phyloP scores from a whole-genome alignment of 2,329 filamentous ascomycete genomes.

The Xylariomycetidae sp. region DNA sequence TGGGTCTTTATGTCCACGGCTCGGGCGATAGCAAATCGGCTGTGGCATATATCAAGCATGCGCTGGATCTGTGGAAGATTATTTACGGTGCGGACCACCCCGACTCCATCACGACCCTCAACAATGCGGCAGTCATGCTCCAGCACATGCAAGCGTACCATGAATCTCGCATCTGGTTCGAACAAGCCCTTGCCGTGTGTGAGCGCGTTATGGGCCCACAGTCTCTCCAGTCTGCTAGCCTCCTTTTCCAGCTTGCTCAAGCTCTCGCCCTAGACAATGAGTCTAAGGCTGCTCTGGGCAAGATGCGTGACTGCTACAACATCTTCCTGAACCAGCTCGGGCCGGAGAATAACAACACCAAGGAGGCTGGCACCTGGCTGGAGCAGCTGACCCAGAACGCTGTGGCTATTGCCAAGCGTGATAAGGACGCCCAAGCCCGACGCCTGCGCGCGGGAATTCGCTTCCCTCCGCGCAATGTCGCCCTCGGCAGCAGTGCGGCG shows the following conservation, averaged over 20 bases:
- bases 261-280: conserved; percentile 94
- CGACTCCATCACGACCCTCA: conserved; percentile 96
- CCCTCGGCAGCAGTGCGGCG: conserved; percentile 45
- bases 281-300: conserved; percentile 81
- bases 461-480: conserved; percentile 60
- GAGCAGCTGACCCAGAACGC: conserved; percentile 95
- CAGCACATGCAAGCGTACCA: conserved; percentile 93
- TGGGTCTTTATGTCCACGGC: conserved; percentile 90
- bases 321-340: conserved; percentile 89
- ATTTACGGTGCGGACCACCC: conserved; percentile 93
- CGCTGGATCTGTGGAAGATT: conserved; percentile 92
- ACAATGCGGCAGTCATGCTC: conserved; percentile 98
- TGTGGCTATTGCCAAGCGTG: conserved; percentile 88
- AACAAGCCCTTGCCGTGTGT: conserved; percentile 83
- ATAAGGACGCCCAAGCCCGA: conserved; percentile 76
- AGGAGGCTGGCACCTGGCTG: conserved; percentile 94
- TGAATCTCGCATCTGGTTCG: conserved; percentile 94
- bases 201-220: conserved; percentile 85
- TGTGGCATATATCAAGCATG: conserved; percentile 86
- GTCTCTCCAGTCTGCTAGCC: conserved; percentile 88
- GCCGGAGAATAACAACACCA: conserved; percentile 91
- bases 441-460: conserved; percentile 66
- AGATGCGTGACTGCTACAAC: conserved; percentile 95
- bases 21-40: conserved; percentile 84
- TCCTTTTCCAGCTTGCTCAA: conserved; percentile 95